These are phyloP conservation scores for Termitomyces sp. DNA, from an alignment of 768 basidiomycete genomes.

Conservation along the genomic window DNA sequence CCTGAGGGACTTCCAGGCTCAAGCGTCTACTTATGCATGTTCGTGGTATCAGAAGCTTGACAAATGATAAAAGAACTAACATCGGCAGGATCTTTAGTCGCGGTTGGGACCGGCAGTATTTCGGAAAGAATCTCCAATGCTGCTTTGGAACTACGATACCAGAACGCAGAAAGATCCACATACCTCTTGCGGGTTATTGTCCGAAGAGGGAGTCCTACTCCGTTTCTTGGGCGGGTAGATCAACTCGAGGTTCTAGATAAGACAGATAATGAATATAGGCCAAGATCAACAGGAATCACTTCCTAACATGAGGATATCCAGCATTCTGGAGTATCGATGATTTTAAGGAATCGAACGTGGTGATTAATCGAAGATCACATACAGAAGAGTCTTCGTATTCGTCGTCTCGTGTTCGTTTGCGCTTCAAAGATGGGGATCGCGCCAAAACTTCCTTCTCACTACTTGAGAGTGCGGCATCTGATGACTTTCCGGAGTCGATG, in stretches of 20 bases:
- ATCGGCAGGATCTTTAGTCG: not conserved
- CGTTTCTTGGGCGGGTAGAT: constrained; percentile 40
- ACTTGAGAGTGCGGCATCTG: not conserved
- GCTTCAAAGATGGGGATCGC: constrained; percentile 19
- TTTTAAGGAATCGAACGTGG: constrained; percentile 3
- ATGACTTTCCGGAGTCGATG: not conserved
- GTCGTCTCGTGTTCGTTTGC: constrained; percentile 25
- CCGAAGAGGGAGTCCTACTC: constrained; percentile 39
- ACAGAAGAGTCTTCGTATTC: constrained; percentile 16
- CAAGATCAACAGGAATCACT: not conserved
- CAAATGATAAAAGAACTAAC: not conserved
- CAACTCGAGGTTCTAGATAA: constrained; percentile 40
- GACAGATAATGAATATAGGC: not conserved
- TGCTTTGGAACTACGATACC: not conserved
- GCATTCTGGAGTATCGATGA: constrained; percentile 23
- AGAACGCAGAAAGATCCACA: not conserved
- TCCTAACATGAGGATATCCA: constrained; percentile 42
- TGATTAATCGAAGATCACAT: not conserved
- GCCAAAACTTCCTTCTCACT: not conserved
- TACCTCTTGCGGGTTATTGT: constrained; percentile 24
- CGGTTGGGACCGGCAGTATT: not conserved
- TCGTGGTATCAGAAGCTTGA: not conserved
- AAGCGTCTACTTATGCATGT: not conserved
- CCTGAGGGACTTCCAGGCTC: not conserved
- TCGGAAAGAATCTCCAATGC: constrained; percentile 2